Percentiles rank a stretch among this genome's conserved stretches.
Conservation (phyloP, 1,284 basidiomycete species). For the Melampsora larici-populina region DNA sequence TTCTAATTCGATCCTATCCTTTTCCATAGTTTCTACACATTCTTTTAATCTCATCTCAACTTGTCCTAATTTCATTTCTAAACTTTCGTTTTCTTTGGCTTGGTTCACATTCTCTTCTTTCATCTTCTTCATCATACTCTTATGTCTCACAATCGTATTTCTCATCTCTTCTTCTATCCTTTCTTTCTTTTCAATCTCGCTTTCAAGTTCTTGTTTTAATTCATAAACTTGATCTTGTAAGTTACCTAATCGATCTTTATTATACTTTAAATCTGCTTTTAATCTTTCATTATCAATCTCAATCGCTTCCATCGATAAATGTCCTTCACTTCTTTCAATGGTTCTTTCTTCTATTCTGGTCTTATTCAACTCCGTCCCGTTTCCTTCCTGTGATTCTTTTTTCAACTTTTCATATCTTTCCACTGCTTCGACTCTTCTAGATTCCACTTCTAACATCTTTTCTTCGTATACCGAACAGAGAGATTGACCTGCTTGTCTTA, state of each 20-base stretch:
- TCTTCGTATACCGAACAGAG: conserved; percentile 25
- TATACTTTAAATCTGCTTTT: conserved; percentile 33
- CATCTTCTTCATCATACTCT: not conserved
- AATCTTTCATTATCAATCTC: conserved; percentile 38
- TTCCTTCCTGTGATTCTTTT: not conserved
- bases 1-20: conserved; percentile 24
- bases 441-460: conserved; percentile 19
- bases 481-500: conserved; percentile 32
- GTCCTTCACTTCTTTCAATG: not conserved
- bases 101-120: not conserved
- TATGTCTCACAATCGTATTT: not conserved
- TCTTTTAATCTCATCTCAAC: conserved; percentile 16
- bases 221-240: conserved; percentile 30
- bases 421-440: not conserved
- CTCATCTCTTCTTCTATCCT: not conserved
- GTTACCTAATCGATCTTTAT: conserved; percentile 7
- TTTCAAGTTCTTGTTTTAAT: conserved; percentile 20
- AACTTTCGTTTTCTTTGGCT: not conserved
- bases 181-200: conserved; percentile 2
- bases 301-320: conserved; percentile 4
- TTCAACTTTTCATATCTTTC: not conserved
- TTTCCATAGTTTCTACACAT: conserved; percentile 15
- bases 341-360: conserved; percentile 2
- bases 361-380: not conserved
- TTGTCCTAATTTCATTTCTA: conserved; percentile 1